Percentiles rank a stretch among this genome's conserved stretches.
Evolutionary conservation across 441 rosid species (phyloP).

Genomic region (Bocquillonia castaneifolia): DNA sequence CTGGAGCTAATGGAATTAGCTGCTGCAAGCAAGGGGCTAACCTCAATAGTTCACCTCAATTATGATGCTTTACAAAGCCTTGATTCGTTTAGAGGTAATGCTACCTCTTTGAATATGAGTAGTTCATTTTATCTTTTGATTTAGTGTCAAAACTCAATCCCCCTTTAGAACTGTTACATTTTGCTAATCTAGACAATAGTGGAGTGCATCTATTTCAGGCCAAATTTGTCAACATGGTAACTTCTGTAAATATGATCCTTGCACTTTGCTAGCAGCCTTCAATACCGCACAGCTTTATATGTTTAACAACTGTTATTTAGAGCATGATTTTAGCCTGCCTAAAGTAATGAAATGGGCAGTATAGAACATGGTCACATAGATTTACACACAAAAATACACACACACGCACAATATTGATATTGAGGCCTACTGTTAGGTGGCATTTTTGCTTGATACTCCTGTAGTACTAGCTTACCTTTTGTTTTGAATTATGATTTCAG

Average conservation of each 20-base stretch:
- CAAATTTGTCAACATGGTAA: neutral
- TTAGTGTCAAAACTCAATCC: neutral
- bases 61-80: slow-evolving; percentile 85
- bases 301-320: neutral
- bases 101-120: neutral
- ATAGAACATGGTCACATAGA: too few relatives aligned
- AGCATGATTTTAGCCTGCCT: neutral
- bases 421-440: neutral
- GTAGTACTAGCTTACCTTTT: neutral
- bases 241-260: neutral
- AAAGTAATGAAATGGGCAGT: neutral
- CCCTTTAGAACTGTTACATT: neutral
- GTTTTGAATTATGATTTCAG: neutral
- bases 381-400: too few relatives aligned
- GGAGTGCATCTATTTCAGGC: neutral
- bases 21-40: slow-evolving; percentile 73
- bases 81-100: slow-evolving; percentile 71
- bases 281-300: neutral
- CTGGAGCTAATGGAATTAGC: slow-evolving; percentile 98
- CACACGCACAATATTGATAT: too few relatives aligned
- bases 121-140: neutral
- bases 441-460: neutral
- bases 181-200: neutral
- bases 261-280: neutral
- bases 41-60: slow-evolving; percentile 72